Percentiles rank a stretch among this genome's conserved stretches.
Conservation (phyloP, 305 asterid species). For the Solanum hybrid region DNA sequence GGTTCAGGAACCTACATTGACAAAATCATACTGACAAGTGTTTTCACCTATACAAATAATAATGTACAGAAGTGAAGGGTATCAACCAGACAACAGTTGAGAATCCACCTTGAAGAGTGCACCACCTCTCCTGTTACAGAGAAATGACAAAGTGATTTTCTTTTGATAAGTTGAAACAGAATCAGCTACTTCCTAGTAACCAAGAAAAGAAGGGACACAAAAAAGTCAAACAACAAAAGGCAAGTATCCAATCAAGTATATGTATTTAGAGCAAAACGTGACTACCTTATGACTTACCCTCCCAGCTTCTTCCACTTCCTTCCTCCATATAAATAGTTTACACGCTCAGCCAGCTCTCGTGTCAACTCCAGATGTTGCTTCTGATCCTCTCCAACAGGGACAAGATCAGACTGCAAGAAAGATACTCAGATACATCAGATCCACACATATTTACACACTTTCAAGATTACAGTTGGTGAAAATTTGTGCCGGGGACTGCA, state of each 20-base stretch:
- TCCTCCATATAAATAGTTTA: constrained; percentile 84
- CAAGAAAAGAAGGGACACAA: constrained; percentile 15
- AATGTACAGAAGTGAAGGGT: constrained; percentile 1
- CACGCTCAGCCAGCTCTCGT: constrained; percentile 84
- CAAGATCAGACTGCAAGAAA: constrained; percentile 87
- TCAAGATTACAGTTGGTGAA: neutral
- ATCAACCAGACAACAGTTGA: constrained; percentile 12
- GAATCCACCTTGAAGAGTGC: constrained; percentile 75
- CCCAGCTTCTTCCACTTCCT: constrained; percentile 95
- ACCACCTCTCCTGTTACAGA: constrained; percentile 73
- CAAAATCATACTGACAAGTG: constrained; percentile 13
- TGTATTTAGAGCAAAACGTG: constrained; percentile 8
- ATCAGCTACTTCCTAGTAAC: neutral
- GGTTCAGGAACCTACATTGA: constrained; percentile 82
- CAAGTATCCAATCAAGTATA: neutral
- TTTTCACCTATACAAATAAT: constrained; percentile 13
- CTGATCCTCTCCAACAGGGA: constrained; percentile 99
- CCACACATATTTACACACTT: constrained; percentile 21
- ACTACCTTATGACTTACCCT: constrained; percentile 52
- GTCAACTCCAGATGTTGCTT: constrained; percentile 96
- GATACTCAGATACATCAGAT: constrained; percentile 29
- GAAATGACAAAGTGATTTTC: constrained; percentile 17
- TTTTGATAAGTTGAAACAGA: constrained; percentile 11
- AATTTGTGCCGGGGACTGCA: neutral
- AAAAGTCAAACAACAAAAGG: constrained; percentile 5